phyloP scores from a whole-genome alignment of 768 basidiomycete species.

The Tricholoma terreum region DNA sequence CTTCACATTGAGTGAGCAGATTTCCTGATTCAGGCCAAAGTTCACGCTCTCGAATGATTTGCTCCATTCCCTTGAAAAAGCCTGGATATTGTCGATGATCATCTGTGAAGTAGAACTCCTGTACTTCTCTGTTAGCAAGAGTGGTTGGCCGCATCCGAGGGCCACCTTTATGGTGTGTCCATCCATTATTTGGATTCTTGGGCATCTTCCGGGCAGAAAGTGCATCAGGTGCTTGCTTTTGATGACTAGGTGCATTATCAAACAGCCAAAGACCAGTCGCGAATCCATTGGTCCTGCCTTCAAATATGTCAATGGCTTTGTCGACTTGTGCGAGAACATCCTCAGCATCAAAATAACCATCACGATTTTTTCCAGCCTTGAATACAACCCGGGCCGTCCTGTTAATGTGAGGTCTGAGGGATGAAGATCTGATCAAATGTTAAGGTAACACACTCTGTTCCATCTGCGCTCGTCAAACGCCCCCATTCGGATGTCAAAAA shows the following conservation, averaged over 20 bases:
- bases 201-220: too few species aligned
- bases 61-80: conserved; percentile 28
- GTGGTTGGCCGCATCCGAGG: too few species aligned
- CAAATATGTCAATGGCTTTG: conserved; percentile 1
- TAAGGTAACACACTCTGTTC: conserved; percentile 1
- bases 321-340: too few species aligned
- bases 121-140: neutral
- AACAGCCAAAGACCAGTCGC: too few species aligned
- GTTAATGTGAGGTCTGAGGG: too few species aligned
- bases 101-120: conserved; percentile 20
- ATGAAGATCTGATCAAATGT: conserved; percentile 14
- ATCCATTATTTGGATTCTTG: too few species aligned
- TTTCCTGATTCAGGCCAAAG: neutral
- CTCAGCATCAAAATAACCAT: neutral
- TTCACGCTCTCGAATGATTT: conserved; percentile 10
- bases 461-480: conserved; percentile 3
- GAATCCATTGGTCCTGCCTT: too few species aligned
- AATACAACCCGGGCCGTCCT: neutral
- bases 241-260: too few species aligned
- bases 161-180: too few species aligned
- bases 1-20: conserved; percentile 8
- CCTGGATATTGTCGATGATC: conserved; percentile 15
- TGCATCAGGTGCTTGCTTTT: too few species aligned
- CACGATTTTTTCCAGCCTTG: too few species aligned
- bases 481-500: conserved; percentile 24